Conservation (phyloP, 257 asterid species). For the Solanum pennellii region DNA sequence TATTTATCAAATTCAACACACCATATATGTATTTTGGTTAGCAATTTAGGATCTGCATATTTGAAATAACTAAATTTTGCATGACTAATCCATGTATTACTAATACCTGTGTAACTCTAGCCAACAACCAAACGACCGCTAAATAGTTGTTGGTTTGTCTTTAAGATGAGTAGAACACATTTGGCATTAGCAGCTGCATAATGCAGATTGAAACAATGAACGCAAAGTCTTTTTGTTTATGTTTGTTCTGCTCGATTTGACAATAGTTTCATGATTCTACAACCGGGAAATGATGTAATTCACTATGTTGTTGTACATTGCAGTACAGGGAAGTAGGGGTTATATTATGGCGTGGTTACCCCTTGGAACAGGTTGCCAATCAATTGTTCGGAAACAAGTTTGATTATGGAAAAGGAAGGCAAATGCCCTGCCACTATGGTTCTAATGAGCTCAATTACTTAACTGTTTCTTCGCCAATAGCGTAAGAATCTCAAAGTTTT, state of each 20-base stretch:
- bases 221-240: neutral
- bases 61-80: too few relatives aligned
- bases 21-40: neutral
- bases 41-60: neutral
- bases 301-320: neutral
- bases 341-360: conserved; percentile 83
- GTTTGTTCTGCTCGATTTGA: neutral
- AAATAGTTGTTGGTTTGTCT: neutral
- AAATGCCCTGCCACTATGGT: conserved; percentile 91
- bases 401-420: conserved; percentile 87
- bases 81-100: too few relatives aligned
- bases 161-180: neutral
- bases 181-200: neutral
- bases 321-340: conserved; percentile 91
- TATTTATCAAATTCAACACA: neutral
- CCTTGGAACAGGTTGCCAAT: conserved; percentile 63
- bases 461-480: conserved; percentile 78
- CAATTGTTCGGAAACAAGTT: conserved; percentile 68
- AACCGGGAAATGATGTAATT: neutral
- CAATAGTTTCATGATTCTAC: neutral
- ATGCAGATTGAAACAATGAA: neutral
- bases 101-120: too few relatives aligned
- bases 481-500: conserved; percentile 28
- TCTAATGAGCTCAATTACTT: conserved; percentile 56
- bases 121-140: neutral